A percentile compares a stretch with the other conserved stretches of the same genome.
Evolutionary conservation across 2,329 filamentous ascomycete species (phyloP).

Genomic region (Colletotrichum spaethianum): DNA sequence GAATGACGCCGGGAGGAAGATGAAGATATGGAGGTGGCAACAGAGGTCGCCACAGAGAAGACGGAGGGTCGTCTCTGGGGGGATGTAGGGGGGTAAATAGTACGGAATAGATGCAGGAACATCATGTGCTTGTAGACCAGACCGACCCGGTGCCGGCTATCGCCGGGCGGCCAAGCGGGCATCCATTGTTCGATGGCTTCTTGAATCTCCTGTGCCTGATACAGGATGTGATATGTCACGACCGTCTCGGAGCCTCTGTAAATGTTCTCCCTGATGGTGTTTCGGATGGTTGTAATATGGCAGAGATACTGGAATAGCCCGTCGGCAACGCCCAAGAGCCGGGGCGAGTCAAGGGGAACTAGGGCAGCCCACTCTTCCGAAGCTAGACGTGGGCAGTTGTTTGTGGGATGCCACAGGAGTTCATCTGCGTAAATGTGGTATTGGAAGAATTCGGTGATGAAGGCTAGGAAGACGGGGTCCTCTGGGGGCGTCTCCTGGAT

Average conservation of each 20-base stretch:
- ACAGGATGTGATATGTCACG: slow-evolving; percentile 81
- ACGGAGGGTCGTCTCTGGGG: slow-evolving; percentile 35
- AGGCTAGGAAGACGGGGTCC: slow-evolving; percentile 75
- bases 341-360: slow-evolving; percentile 60
- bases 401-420: slow-evolving; percentile 65
- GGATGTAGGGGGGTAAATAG: slow-evolving; percentile 68
- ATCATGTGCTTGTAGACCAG: slow-evolving; percentile 76
- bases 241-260: slow-evolving; percentile 73
- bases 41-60: slow-evolving; percentile 42
- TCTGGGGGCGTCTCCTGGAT: slow-evolving; percentile 73
- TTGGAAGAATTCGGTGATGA: slow-evolving; percentile 85
- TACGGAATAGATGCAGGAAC: slow-evolving; percentile 75
- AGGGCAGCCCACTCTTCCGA: slow-evolving; percentile 60
- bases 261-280: slow-evolving; percentile 80
- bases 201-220: slow-evolving; percentile 82
- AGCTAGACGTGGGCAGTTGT: slow-evolving; percentile 54
- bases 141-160: slow-evolving; percentile 69
- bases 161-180: slow-evolving; percentile 71
- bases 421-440: slow-evolving; percentile 82
- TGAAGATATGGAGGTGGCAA: slow-evolving; percentile 39
- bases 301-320: slow-evolving; percentile 85
- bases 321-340: slow-evolving; percentile 86
- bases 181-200: slow-evolving; percentile 81
- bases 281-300: slow-evolving; percentile 83
- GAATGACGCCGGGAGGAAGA: slow-evolving; percentile 41